Evolutionary conservation across 2,329 filamentous ascomycete genomes (phyloP).

Genomic region (Cladosporium sp.): DNA sequence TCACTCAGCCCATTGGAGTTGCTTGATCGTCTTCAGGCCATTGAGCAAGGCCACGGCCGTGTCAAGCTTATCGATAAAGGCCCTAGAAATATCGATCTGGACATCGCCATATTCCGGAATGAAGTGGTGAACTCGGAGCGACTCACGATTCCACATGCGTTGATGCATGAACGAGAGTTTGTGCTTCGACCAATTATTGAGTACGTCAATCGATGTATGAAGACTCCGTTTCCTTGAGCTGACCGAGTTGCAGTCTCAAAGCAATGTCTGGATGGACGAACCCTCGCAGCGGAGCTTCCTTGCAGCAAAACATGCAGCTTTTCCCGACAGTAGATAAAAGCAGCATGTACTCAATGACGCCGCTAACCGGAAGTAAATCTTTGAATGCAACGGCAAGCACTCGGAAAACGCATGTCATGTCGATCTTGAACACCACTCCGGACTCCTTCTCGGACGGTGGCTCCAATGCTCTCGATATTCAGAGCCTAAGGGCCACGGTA

Average conservation of each 20-base stretch:
- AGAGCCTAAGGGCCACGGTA: slow-evolving; percentile 52
- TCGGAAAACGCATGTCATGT: slow-evolving; percentile 71
- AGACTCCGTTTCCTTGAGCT: neutral
- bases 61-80: slow-evolving; percentile 87
- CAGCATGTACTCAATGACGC: neutral
- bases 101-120: slow-evolving; percentile 78
- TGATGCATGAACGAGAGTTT: slow-evolving; percentile 88
- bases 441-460: slow-evolving; percentile 97
- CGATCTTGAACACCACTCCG: slow-evolving; percentile 87
- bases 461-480: slow-evolving; percentile 45
- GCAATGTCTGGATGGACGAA: neutral
- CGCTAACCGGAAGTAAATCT: neutral
- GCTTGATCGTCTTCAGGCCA: slow-evolving; percentile 72
- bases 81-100: slow-evolving; percentile 87
- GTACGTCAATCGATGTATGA: slow-evolving; percentile 39
- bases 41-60: slow-evolving; percentile 74
- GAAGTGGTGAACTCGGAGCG: slow-evolving; percentile 60
- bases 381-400: neutral
- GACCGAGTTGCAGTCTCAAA: neutral
- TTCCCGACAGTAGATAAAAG: slow-evolving; percentile 25
- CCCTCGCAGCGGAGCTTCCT: slow-evolving; percentile 9
- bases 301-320: slow-evolving; percentile 31
- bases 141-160: slow-evolving; percentile 75
- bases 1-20: slow-evolving; percentile 66
- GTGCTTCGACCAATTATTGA: slow-evolving; percentile 82